phyloP scores from a whole-genome alignment of 108 stramenopile species.

The Nitzschia sp. region DNA sequence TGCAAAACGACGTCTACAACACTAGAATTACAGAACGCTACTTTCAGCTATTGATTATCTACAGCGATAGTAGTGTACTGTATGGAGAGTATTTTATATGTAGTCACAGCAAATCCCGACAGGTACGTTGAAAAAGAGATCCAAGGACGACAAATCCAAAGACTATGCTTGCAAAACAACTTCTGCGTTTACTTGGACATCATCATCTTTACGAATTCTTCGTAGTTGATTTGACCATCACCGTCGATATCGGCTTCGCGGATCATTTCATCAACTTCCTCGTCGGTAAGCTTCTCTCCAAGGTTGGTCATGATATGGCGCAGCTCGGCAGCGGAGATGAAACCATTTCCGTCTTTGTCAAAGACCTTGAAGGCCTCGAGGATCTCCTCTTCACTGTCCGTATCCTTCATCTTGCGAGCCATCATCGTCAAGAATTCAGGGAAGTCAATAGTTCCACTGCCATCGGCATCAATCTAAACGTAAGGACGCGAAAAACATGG shows the following conservation, averaged over 20 bases:
- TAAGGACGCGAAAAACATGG: neutral
- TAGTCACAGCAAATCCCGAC: constrained; percentile 8
- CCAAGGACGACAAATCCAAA: constrained; percentile 24
- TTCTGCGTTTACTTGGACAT: constrained; percentile 94
- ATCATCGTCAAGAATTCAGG: constrained; percentile 99
- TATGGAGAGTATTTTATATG: constrained; percentile 8
- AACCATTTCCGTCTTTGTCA: constrained; percentile 99
- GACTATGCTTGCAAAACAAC: constrained; percentile 7
- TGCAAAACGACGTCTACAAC: too few species aligned
- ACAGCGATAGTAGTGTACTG: neutral
- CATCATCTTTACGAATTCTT: constrained; percentile 99
- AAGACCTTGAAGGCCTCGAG: constrained; percentile 99
- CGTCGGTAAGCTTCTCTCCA: constrained; percentile 99
- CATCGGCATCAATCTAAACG: constrained; percentile 94
- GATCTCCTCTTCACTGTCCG: constrained; percentile 99
- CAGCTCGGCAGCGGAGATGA: constrained; percentile 99
- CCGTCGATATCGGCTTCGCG: constrained; percentile 99
- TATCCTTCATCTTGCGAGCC: constrained; percentile 99
- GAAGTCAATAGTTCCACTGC: constrained; percentile 99
- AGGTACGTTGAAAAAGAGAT: neutral
- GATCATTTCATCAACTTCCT: constrained; percentile 99
- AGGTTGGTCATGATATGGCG: constrained; percentile 99
- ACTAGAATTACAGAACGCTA: too few species aligned
- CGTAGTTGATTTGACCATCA: constrained; percentile 99
- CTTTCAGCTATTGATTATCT: too few species aligned